Percentiles rank a stretch among this genome's conserved stretches.
These are phyloP conservation scores for Fusarium sp. DNA, from an alignment of 2,329 filamentous ascomycete genomes.

Conservation along the genomic window DNA sequence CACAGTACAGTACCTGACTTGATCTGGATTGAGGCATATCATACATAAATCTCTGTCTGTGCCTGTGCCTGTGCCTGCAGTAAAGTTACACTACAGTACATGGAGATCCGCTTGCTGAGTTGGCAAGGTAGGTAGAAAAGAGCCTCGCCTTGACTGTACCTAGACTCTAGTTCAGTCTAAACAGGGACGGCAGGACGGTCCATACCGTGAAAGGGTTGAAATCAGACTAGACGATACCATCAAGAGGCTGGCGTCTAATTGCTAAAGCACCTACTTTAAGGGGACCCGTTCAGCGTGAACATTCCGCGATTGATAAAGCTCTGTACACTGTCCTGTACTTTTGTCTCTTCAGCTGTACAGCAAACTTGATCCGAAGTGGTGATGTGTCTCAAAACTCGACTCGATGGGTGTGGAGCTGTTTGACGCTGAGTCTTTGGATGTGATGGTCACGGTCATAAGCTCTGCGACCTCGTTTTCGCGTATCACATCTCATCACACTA, in stretches of 20 bases:
- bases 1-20: conserved; percentile 6
- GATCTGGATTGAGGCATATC: conserved; percentile 7
- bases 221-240: conserved; percentile 32
- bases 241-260: conserved; percentile 33
- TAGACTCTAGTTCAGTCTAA: conserved; percentile 32
- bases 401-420: conserved; percentile 12
- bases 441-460: conserved; percentile 17
- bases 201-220: conserved; percentile 40
- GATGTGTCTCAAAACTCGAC: conserved; percentile 10
- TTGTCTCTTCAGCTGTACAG: conserved; percentile 1
- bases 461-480: conserved; percentile 13
- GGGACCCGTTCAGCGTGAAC: conserved; percentile 1
- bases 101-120: conserved; percentile 43
- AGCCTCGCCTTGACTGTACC: conserved; percentile 9
- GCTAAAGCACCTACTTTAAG: conserved; percentile 12
- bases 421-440: conserved; percentile 4
- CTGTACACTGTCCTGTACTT: conserved; percentile 17
- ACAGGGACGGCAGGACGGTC: conserved; percentile 28
- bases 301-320: background rate
- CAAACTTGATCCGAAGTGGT: conserved; percentile 22
- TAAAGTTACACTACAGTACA: conserved; percentile 18
- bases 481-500: conserved; percentile 5
- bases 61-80: conserved; percentile 20
- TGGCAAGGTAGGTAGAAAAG: conserved; percentile 41
- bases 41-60: conserved; percentile 2